These are phyloP conservation scores for Metarhizium album DNA, from an alignment of 2,329 filamentous ascomycete species.

Conservation along the genomic window DNA sequence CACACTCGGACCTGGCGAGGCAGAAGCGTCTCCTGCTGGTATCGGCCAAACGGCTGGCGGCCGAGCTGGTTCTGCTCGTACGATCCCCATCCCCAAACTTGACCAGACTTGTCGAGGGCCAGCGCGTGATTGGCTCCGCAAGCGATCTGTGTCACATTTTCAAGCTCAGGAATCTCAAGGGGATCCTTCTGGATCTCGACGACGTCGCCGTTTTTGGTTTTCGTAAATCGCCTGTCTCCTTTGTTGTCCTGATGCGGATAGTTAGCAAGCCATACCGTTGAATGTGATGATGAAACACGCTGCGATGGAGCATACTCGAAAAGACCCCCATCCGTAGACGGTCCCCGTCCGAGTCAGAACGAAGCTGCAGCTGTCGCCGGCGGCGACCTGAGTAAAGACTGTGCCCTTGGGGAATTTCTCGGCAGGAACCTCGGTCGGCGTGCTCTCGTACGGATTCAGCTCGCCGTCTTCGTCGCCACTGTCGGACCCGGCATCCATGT, in stretches of 20 bases:
- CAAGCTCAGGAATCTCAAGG: conserved; percentile 47
- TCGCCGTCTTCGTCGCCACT: conserved; percentile 52
- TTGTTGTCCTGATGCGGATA: conserved; percentile 1
- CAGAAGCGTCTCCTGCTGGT: conserved; percentile 49
- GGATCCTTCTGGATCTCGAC: conserved; percentile 41
- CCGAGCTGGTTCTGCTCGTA: conserved; percentile 56
- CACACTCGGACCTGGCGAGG: conserved; percentile 46
- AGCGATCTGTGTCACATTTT: conserved; percentile 53
- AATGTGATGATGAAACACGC: conserved; percentile 12
- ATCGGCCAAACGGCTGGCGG: conserved; percentile 50
- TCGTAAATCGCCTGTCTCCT: conserved; percentile 35
- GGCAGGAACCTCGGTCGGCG: conserved; percentile 49
- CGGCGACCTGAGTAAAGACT: conserved; percentile 52
- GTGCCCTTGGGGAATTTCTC: conserved; percentile 50
- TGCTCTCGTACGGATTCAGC: conserved; percentile 63
- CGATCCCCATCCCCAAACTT: conserved; percentile 60
- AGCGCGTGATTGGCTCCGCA: conserved; percentile 63
- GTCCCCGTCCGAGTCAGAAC: conserved; percentile 63
- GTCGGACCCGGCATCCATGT: conserved; percentile 38
- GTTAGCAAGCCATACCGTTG: background rate
- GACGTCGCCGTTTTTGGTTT: conserved; percentile 31
- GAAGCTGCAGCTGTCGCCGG: conserved; percentile 66
- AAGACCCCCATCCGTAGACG: conserved; percentile 79
- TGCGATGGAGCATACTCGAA: conserved; percentile 46
- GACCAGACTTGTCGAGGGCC: conserved; percentile 53